Conservation (phyloP, 208 protist species). For the Naegleria gruberi region DNA sequence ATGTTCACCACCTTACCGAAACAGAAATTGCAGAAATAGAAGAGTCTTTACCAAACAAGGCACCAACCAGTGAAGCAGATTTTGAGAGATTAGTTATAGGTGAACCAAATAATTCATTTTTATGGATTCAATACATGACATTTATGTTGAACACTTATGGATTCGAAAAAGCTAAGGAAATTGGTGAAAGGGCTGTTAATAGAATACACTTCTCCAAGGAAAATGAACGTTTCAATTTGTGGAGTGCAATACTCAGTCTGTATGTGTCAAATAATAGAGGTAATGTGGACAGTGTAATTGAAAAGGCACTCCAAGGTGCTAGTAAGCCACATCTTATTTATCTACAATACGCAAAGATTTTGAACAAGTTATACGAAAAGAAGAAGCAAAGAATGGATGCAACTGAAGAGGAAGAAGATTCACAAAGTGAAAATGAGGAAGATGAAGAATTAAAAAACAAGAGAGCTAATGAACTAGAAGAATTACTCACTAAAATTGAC, state of each 20-base stretch:
- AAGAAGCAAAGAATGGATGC: background rate
- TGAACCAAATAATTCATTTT: conserved; percentile 75
- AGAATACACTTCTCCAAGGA: conserved; percentile 69
- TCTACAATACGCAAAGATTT: conserved; percentile 11
- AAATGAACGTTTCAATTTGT: conserved; percentile 77
- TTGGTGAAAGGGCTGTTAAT: conserved; percentile 73
- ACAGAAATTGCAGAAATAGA: background rate
- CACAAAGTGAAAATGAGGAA: background rate
- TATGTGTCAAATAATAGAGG: background rate
- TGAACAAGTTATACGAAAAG: background rate
- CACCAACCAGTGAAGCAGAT: conserved; percentile 66
- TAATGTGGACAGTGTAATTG: conserved; percentile 21
- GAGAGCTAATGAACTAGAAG: conserved; percentile 17
- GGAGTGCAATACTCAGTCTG: conserved; percentile 81
- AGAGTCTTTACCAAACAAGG: background rate
- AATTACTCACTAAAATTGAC: conserved; percentile 2
- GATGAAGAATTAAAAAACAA: background rate
- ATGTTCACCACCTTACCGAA: background rate
- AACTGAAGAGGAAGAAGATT: background rate
- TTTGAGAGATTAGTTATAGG: conserved; percentile 72
- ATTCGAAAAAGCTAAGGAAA: conserved; percentile 70
- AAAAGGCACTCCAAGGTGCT: conserved; percentile 15
- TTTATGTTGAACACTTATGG: conserved; percentile 66
- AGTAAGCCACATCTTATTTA: background rate
- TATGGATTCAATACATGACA: conserved; percentile 86